phyloP scores from a whole-genome alignment of 352 stramenopile species.

The Aphanomyces invadans region DNA sequence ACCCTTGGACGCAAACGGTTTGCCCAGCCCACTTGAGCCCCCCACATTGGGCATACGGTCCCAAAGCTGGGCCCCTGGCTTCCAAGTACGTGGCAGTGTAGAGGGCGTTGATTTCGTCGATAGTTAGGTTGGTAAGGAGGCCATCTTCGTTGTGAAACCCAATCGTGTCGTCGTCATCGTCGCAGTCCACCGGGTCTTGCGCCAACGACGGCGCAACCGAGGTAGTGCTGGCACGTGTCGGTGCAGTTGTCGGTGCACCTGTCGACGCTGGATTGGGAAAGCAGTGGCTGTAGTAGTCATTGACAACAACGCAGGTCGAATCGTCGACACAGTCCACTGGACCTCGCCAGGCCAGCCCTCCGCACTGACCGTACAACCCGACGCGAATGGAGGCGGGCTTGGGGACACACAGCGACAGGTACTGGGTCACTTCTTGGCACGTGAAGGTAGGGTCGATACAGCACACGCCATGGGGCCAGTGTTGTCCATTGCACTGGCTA shows the following conservation, averaged over 20 bases:
- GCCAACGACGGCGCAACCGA: neutral
- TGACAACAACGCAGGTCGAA: neutral
- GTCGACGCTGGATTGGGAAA: neutral
- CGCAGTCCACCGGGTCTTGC: neutral
- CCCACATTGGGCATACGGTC: constrained; percentile 18
- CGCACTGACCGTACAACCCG: neutral
- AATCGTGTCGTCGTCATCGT: neutral
- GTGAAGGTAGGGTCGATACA: constrained; percentile 8
- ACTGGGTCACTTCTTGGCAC: neutral
- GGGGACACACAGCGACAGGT: constrained; percentile 13
- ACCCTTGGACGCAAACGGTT: constrained; percentile 8
- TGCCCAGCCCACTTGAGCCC: neutral
- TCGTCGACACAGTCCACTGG: neutral
- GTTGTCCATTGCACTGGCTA: constrained; percentile 14
- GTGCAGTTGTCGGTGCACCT: neutral
- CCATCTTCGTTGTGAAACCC: neutral
- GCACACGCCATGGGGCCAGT: constrained; percentile 15
- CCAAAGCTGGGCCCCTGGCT: neutral
- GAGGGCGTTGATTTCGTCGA: neutral
- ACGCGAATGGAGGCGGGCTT: neutral
- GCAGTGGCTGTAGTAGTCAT: constrained; percentile 9
- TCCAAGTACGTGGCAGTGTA: neutral
- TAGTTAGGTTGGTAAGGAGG: neutral
- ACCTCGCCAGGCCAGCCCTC: neutral
- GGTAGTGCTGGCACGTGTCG: too few species aligned